Evolutionary conservation across 768 basidiomycete species (phyloP), one percentile per base, ranked within the genome.

Genomic region (Tylopilus balloui): DNA sequence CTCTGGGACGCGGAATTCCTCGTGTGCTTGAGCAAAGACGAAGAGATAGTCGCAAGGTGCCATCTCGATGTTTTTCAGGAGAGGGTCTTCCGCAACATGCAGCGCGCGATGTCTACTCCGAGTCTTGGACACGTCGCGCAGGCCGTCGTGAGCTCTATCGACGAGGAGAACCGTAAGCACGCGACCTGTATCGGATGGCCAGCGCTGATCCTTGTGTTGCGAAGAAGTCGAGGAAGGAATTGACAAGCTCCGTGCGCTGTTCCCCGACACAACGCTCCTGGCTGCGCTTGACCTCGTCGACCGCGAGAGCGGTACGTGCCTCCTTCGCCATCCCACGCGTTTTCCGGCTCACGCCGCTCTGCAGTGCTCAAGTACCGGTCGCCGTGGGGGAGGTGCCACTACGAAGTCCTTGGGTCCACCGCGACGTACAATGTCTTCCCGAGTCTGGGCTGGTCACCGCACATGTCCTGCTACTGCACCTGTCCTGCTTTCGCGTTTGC

Each of bases 1-100:
- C 63, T 93, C 91, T 28, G 92, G 92, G 12, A 94, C 65, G 21
- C 93, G 76, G 62, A 95, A 95, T 29, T 89, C 84, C 29, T 78
- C 73, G 63, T 95, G 90, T 6, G 75, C 78, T 66, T 88, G 88
- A 2, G 90, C 89, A 67, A 92, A 89, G 37, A 86, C 76, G 45
- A 94, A 69, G 47, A 92, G 75, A 55, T 80, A 83, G 37, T 69
- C 61, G 45, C 39, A 46, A 24, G 48, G 47, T 45, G 54, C 39
- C 65, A 66, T 64, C 48, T 31, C 29, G 36, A 17, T 17, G n/a
- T 34, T 20, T 11, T 28, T 12, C 11, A 36, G n/a, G n/a, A 36
- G 10, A 9, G n/a, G n/a, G n/a, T 34, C 17, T 14, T 42, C 27
- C 23, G 29, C 17, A 14, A 31, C 19, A 14, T 25, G 12, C 9